These are phyloP conservation scores for Beta macrorhiza DNA, from an alignment of 179 eudicot species.

Conservation along the genomic window DNA sequence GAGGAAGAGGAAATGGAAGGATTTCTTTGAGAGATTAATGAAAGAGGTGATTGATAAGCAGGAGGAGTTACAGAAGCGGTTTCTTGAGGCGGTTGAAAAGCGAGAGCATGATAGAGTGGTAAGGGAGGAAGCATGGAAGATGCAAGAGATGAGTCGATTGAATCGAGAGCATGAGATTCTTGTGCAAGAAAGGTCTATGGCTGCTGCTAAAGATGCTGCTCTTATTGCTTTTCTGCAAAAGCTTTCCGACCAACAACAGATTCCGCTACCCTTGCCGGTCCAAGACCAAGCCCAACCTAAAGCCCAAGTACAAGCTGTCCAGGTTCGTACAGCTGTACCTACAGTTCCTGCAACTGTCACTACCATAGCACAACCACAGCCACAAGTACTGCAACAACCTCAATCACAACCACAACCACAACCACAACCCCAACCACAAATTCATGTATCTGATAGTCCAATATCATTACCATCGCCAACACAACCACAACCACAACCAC, in stretches of 20 bases:
- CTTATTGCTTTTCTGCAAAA: conserved; percentile 51
- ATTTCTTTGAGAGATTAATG: conserved; percentile 49
- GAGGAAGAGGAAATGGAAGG: conserved; percentile 51
- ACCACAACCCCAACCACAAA: conserved; percentile 7
- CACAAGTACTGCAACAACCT: conserved; percentile 13
- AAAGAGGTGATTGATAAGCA: conserved; percentile 55
- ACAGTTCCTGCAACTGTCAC: neutral
- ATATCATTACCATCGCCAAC: conserved; percentile 22
- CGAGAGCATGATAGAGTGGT: conserved; percentile 53
- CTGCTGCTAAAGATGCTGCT: conserved; percentile 64
- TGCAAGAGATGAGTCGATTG: conserved; percentile 48
- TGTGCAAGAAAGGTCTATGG: conserved; percentile 49
- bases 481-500: conserved; percentile 14
- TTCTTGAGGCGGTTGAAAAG: conserved; percentile 51
- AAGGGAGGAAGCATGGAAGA: conserved; percentile 62
- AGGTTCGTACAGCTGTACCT: neutral
- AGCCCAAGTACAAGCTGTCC: conserved; percentile 5
- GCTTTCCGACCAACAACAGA: conserved; percentile 45
- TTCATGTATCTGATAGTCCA: conserved; percentile 12
- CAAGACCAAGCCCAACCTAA: conserved; percentile 7
- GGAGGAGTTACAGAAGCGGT: conserved; percentile 44
- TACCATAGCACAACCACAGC: neutral
- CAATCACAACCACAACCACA: conserved; percentile 12
- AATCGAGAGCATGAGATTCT: conserved; percentile 52
- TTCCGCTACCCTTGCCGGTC: conserved; percentile 29